A percentile compares a stretch with the other conserved stretches of the same genome.
phyloP scores from a whole-genome alignment of 306 rosid species.

The Lathyrus aphaca region DNA sequence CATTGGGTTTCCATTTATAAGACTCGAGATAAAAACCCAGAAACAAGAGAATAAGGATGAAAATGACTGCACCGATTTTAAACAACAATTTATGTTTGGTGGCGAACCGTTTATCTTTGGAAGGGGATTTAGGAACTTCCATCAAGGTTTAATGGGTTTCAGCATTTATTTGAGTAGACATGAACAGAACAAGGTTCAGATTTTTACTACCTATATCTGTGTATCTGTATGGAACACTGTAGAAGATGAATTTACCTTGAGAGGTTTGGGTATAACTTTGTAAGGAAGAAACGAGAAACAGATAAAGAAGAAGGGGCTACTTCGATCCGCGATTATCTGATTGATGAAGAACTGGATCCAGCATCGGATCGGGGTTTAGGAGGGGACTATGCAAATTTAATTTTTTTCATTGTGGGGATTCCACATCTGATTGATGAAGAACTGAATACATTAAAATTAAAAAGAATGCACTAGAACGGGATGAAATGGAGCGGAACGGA shows the following conservation, averaged over 20 bases:
- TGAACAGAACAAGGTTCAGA: constrained; percentile 8
- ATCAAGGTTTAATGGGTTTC: constrained; percentile 30
- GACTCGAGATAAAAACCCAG: constrained; percentile 55
- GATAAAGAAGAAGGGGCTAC: not conserved
- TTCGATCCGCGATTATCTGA: constrained; percentile 32
- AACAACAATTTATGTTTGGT: constrained; percentile 43
- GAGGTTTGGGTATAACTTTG: not conserved
- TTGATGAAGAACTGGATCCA: constrained; percentile 7
- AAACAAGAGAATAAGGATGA: constrained; percentile 44
- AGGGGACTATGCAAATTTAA: not conserved
- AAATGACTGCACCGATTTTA: constrained; percentile 34
- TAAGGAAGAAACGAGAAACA: not conserved
- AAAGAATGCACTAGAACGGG: too few species aligned
- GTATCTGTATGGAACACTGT: not conserved
- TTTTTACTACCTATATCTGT: not conserved
- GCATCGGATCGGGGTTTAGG: not conserved
- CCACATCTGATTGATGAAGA: too few species aligned
- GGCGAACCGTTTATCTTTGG: constrained; percentile 56
- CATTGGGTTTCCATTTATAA: constrained; percentile 32
- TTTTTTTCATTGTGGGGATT: not conserved
- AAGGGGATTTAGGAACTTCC: constrained; percentile 72
- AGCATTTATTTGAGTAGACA: not conserved
- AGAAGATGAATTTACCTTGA: constrained; percentile 31
- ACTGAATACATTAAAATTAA: too few species aligned
- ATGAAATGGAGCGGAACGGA: too few species aligned